phyloP scores from a whole-genome alignment of 2,329 filamentous ascomycete species.

The Paraconiothyrium sp. region DNA sequence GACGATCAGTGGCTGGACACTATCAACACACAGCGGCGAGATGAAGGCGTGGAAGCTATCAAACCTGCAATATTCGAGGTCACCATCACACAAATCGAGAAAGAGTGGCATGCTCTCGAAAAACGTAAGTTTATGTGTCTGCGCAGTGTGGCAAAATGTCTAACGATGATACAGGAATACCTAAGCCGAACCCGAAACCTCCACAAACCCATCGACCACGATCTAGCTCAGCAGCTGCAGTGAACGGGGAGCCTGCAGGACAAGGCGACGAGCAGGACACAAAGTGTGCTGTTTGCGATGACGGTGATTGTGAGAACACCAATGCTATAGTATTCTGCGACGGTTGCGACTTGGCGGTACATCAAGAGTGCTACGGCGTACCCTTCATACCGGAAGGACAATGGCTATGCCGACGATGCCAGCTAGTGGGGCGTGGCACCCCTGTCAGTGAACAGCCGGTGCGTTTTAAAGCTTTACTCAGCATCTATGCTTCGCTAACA shows the following conservation, averaged over 20 bases:
- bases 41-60: constrained; percentile 79
- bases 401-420: constrained; percentile 97
- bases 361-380: constrained; percentile 98
- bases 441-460: constrained; percentile 68
- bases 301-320: constrained; percentile 99
- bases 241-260: constrained; percentile 87
- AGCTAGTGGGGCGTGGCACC: constrained; percentile 89
- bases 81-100: constrained; percentile 98
- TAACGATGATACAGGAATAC: constrained; percentile 65
- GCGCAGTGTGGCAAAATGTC: background rate
- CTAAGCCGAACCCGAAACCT: constrained; percentile 95
- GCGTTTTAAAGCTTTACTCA: constrained; percentile 21
- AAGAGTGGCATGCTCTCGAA: constrained; percentile 96
- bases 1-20: constrained; percentile 95
- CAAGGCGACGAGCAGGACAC: constrained; percentile 93
- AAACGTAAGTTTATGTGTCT: constrained; percentile 65
- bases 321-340: constrained; percentile 99
- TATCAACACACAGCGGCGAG: constrained; percentile 80
- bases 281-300: constrained; percentile 97
- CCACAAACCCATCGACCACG: constrained; percentile 92
- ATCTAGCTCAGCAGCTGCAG: constrained; percentile 92
- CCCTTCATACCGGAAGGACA: constrained; percentile 98
- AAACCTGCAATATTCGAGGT: constrained; percentile 96
- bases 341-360: constrained; percentile 94
- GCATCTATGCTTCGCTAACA: constrained; percentile 28